These are phyloP conservation scores for Chenopodium quinoa DNA, from an alignment of 148 eudicot species.

Conservation along the genomic window DNA sequence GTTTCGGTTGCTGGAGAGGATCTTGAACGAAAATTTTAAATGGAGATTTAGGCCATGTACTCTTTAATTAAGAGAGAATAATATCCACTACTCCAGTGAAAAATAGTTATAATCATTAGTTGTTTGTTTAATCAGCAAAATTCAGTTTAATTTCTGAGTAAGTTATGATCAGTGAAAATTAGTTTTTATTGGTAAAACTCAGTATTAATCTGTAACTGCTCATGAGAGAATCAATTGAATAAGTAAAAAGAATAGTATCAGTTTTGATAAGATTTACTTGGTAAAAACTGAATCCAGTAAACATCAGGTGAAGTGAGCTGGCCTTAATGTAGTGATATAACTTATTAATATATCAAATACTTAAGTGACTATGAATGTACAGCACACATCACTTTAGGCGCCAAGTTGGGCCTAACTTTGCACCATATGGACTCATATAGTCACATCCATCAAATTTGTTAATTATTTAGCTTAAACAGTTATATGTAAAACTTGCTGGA, in stretches of 20 bases:
- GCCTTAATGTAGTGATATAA: neutral
- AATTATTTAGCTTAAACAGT: neutral
- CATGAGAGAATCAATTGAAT: neutral
- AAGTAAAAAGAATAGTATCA: neutral
- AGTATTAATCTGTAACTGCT: neutral
- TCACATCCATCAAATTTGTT: neutral
- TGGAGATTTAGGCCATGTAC: too few relatives aligned
- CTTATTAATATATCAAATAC: neutral
- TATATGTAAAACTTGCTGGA: conserved; percentile 1
- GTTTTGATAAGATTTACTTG: neutral
- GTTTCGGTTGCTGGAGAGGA: neutral
- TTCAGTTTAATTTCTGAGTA: too few relatives aligned
- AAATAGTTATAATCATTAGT: too few relatives aligned
- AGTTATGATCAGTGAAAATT: neutral
- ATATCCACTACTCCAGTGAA: too few relatives aligned
- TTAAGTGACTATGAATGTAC: neutral
- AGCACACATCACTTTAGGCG: neutral
- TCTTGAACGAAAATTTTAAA: neutral
- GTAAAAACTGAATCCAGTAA: too few relatives aligned
- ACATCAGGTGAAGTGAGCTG: neutral
- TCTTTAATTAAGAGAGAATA: too few relatives aligned
- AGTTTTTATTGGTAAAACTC: neutral
- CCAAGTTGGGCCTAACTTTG: neutral
- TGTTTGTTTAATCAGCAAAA: too few relatives aligned
- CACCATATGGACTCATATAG: too few relatives aligned